These are phyloP conservation scores for Naegleria lovaniensis DNA, from an alignment of 208 protist species.

Conservation along the genomic window DNA sequence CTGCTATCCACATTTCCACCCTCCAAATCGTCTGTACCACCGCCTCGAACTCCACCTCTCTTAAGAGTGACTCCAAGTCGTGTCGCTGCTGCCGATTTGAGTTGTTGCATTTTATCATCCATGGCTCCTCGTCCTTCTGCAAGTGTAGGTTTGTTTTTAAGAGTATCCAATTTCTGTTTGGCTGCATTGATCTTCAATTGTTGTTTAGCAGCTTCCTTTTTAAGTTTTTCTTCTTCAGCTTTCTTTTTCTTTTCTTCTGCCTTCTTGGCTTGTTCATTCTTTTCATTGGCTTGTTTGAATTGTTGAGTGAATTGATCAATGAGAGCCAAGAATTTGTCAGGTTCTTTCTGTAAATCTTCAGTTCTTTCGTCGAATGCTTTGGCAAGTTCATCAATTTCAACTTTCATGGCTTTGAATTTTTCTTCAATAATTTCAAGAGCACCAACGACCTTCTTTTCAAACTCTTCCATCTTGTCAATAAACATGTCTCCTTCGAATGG, in stretches of 20 bases:
- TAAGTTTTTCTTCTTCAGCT: not conserved
- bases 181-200: not conserved
- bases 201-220: conserved; percentile 12
- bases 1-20: not conserved
- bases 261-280: conserved; percentile 17
- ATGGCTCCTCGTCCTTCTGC: not conserved
- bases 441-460: not conserved
- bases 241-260: conserved; percentile 6
- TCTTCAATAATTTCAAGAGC: not conserved
- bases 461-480: not conserved
- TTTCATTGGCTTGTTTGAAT: not conserved
- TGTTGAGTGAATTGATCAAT: not conserved
- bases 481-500: not conserved
- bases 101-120: not conserved
- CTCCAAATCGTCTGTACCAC: not conserved
- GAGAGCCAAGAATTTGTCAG: not conserved
- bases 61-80: not conserved
- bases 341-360: conserved; percentile 17
- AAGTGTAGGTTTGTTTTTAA: not conserved
- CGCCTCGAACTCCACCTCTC: not conserved
- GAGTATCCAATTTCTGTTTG: not conserved
- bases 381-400: not conserved
- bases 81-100: not conserved
- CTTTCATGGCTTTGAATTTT: not conserved
- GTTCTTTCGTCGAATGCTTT: not conserved